Conservation (phyloP, 179 eudicot species). For the Beta macrorhiza region DNA sequence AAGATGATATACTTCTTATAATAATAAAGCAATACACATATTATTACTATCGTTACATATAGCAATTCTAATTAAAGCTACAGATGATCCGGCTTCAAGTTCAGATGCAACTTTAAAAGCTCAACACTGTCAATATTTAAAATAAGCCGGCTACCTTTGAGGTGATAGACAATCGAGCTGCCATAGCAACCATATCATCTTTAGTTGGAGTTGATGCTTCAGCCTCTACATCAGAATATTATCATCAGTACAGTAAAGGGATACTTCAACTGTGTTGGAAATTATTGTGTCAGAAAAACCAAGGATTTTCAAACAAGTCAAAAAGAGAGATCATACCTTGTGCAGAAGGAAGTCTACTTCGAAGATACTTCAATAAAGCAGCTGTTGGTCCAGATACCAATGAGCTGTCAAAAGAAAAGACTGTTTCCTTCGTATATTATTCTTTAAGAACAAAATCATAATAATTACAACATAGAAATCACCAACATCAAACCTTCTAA, state of each 20-base stretch:
- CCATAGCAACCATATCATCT: slow-evolving; percentile 68
- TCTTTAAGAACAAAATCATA: neutral
- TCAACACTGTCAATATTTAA: neutral
- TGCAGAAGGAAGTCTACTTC: slow-evolving; percentile 83
- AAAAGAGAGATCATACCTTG: slow-evolving; percentile 44
- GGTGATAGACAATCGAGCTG: slow-evolving; percentile 72
- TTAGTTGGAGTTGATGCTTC: slow-evolving; percentile 57
- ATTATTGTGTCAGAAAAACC: neutral
- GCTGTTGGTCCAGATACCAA: slow-evolving; percentile 87
- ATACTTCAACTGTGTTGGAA: neutral
- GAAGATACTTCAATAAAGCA: slow-evolving; percentile 76
- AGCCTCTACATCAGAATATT: slow-evolving; percentile 46
- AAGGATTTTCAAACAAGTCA: neutral
- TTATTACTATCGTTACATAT: too few relatives aligned
- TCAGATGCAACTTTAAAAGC: neutral
- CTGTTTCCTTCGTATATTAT: slow-evolving; percentile 9
- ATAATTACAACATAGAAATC: slow-evolving; percentile 8
- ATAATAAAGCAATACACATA: too few relatives aligned
- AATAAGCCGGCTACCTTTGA: slow-evolving; percentile 60
- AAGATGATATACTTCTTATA: too few relatives aligned
- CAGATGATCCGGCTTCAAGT: too few relatives aligned
- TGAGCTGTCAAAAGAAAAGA: slow-evolving; percentile 44
- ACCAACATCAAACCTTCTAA: slow-evolving; percentile 64
- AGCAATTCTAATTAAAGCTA: too few relatives aligned
- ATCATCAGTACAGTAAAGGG: slow-evolving; percentile 12